Percentiles rank a stretch among this genome's conserved stretches.
These are phyloP conservation scores for Patellifolia procumbens DNA, from an alignment of 179 eudicot species.

Conservation along the genomic window DNA sequence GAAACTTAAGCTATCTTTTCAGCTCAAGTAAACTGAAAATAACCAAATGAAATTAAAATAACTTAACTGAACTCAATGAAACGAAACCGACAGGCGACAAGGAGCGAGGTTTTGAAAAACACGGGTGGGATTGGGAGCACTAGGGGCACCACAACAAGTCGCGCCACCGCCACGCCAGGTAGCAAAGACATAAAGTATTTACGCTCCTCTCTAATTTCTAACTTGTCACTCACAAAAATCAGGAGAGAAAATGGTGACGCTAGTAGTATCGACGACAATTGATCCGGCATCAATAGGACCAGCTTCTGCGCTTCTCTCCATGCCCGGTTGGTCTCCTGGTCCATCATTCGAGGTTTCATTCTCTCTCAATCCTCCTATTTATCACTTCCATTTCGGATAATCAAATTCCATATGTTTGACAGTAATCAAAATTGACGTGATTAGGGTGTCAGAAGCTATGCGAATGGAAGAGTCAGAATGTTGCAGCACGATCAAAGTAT, in stretches of 20 bases:
- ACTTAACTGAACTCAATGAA: no score
- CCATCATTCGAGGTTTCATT: conserved; percentile 49
- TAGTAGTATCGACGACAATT: conserved; percentile 70
- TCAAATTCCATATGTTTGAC: neutral
- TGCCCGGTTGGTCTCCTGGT: conserved; percentile 72
- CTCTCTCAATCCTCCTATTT: neutral
- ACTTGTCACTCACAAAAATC: no score
- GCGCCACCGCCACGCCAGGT: no score
- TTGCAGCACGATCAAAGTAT: conserved; percentile 73
- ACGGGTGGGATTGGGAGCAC: no score
- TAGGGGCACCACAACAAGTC: no score
- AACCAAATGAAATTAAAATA: no score
- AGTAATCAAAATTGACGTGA: neutral
- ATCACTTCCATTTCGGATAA: neutral
- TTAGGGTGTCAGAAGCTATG: conserved; percentile 59
- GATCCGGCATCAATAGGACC: conserved; percentile 81
- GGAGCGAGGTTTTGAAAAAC: no score
- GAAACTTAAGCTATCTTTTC: no score
- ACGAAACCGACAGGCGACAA: no score
- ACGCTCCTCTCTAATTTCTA: neutral
- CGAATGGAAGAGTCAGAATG: conserved; percentile 52
- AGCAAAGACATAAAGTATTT: no score
- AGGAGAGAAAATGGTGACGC: conserved; percentile 48
- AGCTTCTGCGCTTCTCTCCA: conserved; percentile 61
- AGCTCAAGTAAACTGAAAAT: no score